Conservation (phyloP, 2,329 filamentous ascomycete genomes). For the Pseudocercospora macadamiae region DNA sequence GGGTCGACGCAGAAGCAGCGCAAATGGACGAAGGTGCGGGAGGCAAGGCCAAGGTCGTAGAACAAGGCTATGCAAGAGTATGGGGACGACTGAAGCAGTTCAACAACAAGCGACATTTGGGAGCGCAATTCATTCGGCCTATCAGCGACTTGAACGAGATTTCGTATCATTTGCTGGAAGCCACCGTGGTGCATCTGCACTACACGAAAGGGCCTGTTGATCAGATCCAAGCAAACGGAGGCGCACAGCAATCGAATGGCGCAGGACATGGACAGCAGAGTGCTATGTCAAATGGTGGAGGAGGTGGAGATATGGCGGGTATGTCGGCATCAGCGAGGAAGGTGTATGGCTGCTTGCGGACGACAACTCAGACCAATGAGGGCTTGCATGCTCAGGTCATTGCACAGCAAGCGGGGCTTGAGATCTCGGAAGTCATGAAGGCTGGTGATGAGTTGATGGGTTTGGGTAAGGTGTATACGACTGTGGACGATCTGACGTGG, state of each 20-base stretch:
- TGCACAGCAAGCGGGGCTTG: conserved; percentile 65
- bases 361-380: conserved; percentile 72
- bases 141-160: conserved; percentile 89
- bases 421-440: conserved; percentile 69
- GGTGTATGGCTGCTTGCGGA: conserved; percentile 71
- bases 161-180: conserved; percentile 88
- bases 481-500: conserved; percentile 91
- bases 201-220: conserved; percentile 70
- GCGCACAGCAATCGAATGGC: conserved; percentile 36
- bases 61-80: conserved; percentile 81
- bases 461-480: conserved; percentile 80
- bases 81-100: conserved; percentile 84
- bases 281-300: conserved; percentile 26
- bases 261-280: conserved; percentile 34
- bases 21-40: conserved; percentile 41
- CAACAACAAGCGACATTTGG: conserved; percentile 79
- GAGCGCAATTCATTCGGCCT: conserved; percentile 77
- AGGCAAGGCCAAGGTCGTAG: conserved; percentile 58
- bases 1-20: conserved; percentile 65
- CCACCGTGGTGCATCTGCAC: conserved; percentile 83
- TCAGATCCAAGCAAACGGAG: conserved; percentile 36
- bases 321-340: conserved; percentile 60
- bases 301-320: conserved; percentile 41
- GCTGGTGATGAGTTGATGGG: conserved; percentile 81
- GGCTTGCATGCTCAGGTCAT: conserved; percentile 82